phyloP scores from a whole-genome alignment of 192 early-diverging fungal genomes.

The Gonapodya prolifera region DNA sequence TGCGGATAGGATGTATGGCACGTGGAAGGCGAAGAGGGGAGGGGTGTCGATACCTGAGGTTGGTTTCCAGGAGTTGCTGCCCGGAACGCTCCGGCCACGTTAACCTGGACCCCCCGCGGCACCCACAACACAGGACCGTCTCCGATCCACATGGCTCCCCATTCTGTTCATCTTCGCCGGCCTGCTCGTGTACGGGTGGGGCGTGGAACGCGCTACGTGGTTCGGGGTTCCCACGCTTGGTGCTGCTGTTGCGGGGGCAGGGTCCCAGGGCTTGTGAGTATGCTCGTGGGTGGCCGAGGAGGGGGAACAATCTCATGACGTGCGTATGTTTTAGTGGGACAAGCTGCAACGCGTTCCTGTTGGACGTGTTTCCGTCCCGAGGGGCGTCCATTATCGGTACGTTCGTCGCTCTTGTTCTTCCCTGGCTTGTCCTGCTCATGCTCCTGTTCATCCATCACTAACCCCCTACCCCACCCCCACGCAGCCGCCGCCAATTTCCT shows the following conservation, averaged over 20 bases:
- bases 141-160: neutral
- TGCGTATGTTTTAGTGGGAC: neutral
- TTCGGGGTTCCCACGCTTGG: neutral
- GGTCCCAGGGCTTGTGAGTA: neutral
- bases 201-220: neutral
- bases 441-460: too few species aligned
- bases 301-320: neutral
- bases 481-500: neutral
- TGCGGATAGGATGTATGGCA: neutral
- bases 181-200: neutral
- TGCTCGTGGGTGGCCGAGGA: neutral
- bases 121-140: too few species aligned
- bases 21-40: neutral
- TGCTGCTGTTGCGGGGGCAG: neutral
- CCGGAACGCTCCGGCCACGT: too few species aligned
- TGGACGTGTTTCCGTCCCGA: neutral
- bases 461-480: too few species aligned
- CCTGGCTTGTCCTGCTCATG: too few species aligned
- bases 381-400: neutral
- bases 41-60: neutral
- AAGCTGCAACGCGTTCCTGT: neutral
- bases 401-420: too few species aligned
- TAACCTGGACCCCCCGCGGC: too few species aligned
- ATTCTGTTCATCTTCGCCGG: neutral
- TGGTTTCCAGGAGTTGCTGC: too few species aligned